These are phyloP conservation scores for Diplogelasinospora grovesii DNA, from an alignment of 495 filamentous ascomycete genomes.

Conservation along the genomic window DNA sequence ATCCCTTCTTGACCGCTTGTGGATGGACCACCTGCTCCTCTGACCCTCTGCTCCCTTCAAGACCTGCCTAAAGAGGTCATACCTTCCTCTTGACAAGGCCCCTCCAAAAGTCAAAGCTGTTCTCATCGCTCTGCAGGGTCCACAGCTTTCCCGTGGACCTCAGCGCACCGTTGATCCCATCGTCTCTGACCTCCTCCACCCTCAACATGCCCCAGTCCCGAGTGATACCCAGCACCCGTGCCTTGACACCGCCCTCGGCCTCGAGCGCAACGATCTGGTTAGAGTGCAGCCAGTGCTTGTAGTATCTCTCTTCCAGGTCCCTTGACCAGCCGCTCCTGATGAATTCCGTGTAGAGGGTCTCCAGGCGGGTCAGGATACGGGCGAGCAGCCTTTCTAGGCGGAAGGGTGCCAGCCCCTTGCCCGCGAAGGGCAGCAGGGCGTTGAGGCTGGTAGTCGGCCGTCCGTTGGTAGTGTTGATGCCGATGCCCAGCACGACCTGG, in stretches of 20 bases:
- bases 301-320: constrained; percentile 71
- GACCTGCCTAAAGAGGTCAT: no score
- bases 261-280: constrained; percentile 88
- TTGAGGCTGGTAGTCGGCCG: constrained; percentile 84
- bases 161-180: constrained; percentile 40
- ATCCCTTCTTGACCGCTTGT: no score
- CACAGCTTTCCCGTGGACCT: constrained; percentile 68
- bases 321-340: constrained; percentile 61
- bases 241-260: constrained; percentile 67
- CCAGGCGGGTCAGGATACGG: constrained; percentile 71
- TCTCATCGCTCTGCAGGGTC: constrained; percentile 90
- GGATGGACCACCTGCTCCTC: no score
- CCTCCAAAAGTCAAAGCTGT: constrained; percentile 97
- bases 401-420: constrained; percentile 44
- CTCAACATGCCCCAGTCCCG: constrained; percentile 78
- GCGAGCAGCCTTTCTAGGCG: constrained; percentile 78
- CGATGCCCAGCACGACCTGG: constrained; percentile 82
- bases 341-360: constrained; percentile 72
- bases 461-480: constrained; percentile 80
- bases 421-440: constrained; percentile 51
- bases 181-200: constrained; percentile 71
- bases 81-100: constrained; percentile 80
- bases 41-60: no score
- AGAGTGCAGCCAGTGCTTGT: constrained; percentile 81
- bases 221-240: constrained; percentile 84